Conservation (phyloP, 208 protist species). For the Phytomonas sp. region DNA sequence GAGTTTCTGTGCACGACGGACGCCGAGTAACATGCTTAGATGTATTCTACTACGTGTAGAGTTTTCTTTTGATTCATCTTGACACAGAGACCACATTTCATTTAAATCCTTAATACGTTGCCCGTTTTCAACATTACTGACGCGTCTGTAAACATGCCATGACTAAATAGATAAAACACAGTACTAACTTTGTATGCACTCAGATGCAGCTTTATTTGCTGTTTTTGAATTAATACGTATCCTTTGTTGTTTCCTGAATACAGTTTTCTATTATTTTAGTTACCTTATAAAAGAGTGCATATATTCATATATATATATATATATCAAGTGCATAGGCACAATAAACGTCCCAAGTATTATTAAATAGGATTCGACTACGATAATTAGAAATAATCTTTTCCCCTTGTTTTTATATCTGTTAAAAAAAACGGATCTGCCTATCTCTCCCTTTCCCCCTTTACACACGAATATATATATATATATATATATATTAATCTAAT, state of each 20-base stretch:
- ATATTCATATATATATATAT: not conserved
- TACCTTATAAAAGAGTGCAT: not conserved
- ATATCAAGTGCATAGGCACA: not conserved
- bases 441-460: slow-evolving; percentile 1
- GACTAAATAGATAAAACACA: not conserved
- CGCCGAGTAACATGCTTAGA: no score
- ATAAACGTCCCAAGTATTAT: not conserved
- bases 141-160: not conserved
- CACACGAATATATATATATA: slow-evolving; percentile 11
- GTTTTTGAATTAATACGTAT: not conserved
- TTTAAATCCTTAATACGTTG: no score
- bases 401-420: no score
- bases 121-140: no score
- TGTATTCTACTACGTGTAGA: no score
- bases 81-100: no score
- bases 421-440: not conserved
- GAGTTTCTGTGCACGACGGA: no score
- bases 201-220: not conserved
- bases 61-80: no score
- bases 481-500: slow-evolving; percentile 3
- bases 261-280: not conserved
- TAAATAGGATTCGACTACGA: slow-evolving; percentile 8
- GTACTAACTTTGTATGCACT: slow-evolving; percentile 1
- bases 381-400: slow-evolving; percentile 9
- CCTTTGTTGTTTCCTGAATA: not conserved